phyloP scores from a whole-genome alignment of 176 grass and related monocot species.

The Tuctoria greenei region DNA sequence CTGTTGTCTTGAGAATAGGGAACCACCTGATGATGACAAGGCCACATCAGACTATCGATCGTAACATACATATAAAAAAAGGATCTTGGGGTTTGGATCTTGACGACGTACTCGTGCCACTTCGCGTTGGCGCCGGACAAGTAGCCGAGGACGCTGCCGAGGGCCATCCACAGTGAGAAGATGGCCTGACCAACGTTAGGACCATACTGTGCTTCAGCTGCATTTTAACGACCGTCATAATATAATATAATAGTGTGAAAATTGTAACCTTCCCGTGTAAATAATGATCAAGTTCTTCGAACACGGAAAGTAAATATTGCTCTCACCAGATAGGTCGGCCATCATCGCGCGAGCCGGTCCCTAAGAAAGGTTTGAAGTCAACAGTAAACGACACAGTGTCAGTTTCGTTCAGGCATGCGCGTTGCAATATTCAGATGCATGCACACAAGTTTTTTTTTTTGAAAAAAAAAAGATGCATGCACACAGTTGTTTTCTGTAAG shows the following conservation, averaged over 20 bases:
- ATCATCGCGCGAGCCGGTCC: slow-evolving; percentile 53
- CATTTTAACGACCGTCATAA: not conserved
- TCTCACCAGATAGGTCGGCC: slow-evolving; percentile 54
- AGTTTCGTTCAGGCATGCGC: not conserved
- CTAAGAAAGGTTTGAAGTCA: not conserved
- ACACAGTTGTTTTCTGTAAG: too few relatives aligned
- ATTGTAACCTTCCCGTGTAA: not conserved
- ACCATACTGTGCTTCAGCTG: slow-evolving; percentile 36
- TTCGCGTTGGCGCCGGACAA: slow-evolving; percentile 52
- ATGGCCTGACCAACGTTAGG: slow-evolving; percentile 56
- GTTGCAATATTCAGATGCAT: not conserved
- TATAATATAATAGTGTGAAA: too few relatives aligned
- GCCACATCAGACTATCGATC: not conserved
- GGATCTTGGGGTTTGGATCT: too few relatives aligned
- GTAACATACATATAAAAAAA: not conserved
- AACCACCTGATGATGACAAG: slow-evolving; percentile 33
- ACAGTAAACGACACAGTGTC: not conserved
- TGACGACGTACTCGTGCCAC: slow-evolving; percentile 44
- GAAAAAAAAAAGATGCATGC: not conserved
- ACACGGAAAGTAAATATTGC: not conserved
- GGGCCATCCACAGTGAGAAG: slow-evolving; percentile 88
- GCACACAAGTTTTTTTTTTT: too few relatives aligned
- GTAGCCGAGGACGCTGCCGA: slow-evolving; percentile 86
- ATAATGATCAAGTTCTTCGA: not conserved
- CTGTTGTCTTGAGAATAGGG: slow-evolving; percentile 43